Evolutionary conservation across 2,329 filamentous ascomycete genomes (phyloP), one percentile per base, ranked within the genome.

Genomic region (Phialocephala subalpina): DNA sequence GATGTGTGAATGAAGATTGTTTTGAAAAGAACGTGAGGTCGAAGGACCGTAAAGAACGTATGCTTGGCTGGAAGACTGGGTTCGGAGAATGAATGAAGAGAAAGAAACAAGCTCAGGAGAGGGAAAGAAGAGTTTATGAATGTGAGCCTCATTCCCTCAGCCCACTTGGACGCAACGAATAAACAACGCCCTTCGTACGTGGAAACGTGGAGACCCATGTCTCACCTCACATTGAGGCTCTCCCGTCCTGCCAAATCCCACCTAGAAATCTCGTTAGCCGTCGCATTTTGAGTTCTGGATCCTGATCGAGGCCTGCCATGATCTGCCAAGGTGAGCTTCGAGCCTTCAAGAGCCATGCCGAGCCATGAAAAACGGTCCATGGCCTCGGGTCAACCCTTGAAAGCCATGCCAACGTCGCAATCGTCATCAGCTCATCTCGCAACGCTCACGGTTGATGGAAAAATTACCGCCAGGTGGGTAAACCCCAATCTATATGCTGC

Each of bases 21-120:
- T 58, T 65, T 27, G 47, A 59, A 71, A 68, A 67, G 70, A 72
- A 67, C 61, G 70, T 69, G 60, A 69, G 66, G 62, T 60, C 61
- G 20, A 55, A 62, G 29, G 65, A 63, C 66, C 68, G 59, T 66
- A 71, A 67, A 57, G 67, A 70, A 68, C 33, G 67, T 66, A 69
- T 69, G 69, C 69, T 64, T 65, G 64, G 68, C 70, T 68, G 49
- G 58, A 42, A 61, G 18, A 40, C 53, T 35, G 56, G 47, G 53
- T 59, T 53, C 40, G 59, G 29, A 64, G 45, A 40, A 58, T 38
- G 57, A 59, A 42, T 49, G 61, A 64, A 20, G 42, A 55, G 42
- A n/a, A 40, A 18, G 53, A 22, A 20, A 42, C 18, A 45, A 33
- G 1, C 18, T 55, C 1, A 36, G 27, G 40, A 29, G 35, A 33